These are phyloP conservation scores for Mycena chlorophos DNA, from an alignment of 768 basidiomycete genomes.

Conservation along the genomic window DNA sequence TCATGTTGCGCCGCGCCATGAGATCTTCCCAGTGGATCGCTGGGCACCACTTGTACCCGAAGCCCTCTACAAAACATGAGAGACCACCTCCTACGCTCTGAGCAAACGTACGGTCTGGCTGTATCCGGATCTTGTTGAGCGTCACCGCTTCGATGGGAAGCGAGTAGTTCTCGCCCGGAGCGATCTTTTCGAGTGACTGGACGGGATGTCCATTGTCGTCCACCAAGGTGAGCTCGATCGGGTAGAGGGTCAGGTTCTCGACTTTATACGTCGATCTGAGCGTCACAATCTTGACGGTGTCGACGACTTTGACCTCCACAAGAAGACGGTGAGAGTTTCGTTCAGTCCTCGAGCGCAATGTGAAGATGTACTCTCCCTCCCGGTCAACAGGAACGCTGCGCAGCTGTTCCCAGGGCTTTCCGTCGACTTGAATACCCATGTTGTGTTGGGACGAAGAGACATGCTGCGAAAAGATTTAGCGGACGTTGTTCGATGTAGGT, in stretches of 20 bases:
- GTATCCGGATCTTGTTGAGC: conserved; percentile 76
- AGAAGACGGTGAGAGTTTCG: conserved; percentile 79
- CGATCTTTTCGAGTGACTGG: conserved; percentile 80
- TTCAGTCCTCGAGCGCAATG: conserved; percentile 75
- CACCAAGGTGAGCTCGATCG: conserved; percentile 87
- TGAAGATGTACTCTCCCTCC: conserved; percentile 89
- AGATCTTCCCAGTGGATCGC: conserved; percentile 91
- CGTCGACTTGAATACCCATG: conserved; percentile 81
- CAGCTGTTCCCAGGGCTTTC: conserved; percentile 87
- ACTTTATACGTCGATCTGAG: conserved; percentile 91
- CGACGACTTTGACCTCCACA: conserved; percentile 85
- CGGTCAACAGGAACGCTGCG: conserved; percentile 87
- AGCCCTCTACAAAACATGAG: conserved; percentile 65
- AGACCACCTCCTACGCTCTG: not conserved
- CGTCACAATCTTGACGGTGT: conserved; percentile 93
- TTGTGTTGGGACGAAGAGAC: conserved; percentile 75
- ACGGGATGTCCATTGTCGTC: conserved; percentile 83
- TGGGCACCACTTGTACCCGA: conserved; percentile 92
- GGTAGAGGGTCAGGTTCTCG: conserved; percentile 88
- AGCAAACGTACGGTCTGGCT: conserved; percentile 81
- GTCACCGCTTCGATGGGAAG: conserved; percentile 90
- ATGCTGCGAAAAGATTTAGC: conserved; percentile 41
- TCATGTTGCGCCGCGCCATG: conserved; percentile 63
- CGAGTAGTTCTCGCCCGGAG: conserved; percentile 86
- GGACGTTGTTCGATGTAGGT: not conserved